Conservation (phyloP, 2,329 filamentous ascomycete genomes). For the Penicillium italicum region DNA sequence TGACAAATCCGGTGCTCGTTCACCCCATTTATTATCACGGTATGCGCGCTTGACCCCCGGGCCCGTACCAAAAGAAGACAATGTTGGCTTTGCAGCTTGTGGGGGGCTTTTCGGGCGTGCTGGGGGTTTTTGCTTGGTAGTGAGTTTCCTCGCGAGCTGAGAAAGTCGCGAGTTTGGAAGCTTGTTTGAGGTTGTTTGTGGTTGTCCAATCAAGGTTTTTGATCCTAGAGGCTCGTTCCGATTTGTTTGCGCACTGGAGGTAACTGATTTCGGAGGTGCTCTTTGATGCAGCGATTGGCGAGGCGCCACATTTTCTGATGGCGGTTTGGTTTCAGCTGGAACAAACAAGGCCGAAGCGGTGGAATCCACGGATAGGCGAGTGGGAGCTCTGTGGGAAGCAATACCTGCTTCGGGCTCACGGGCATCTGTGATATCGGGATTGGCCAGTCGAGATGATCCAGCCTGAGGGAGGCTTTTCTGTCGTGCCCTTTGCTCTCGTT, state of each 20-base stretch:
- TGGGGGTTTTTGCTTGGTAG: not conserved
- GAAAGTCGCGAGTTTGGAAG: not conserved
- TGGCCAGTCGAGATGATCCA: not conserved
- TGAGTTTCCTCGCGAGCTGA: not conserved
- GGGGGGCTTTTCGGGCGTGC: not conserved
- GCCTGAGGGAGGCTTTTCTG: not conserved
- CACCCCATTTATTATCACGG: slow-evolving; percentile 19
- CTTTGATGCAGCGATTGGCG: not conserved
- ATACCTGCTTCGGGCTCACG: not conserved
- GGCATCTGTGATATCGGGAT: not conserved
- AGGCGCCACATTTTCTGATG: not conserved
- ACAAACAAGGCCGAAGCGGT: not conserved
- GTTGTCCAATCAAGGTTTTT: not conserved
- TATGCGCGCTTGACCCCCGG: not conserved
- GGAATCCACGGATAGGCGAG: not conserved
- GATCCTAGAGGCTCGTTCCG: not conserved
- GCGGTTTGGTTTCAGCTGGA: not conserved
- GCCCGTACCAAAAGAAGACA: not conserved
- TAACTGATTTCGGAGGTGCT: not conserved
- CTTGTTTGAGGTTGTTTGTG: not conserved
- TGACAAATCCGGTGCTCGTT: slow-evolving; percentile 36
- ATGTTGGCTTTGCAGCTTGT: not conserved
- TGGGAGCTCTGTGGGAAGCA: not conserved
- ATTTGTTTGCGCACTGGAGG: not conserved
- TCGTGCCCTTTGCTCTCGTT: not conserved